Evolutionary conservation across 345 rosid genomes (phyloP).

Genomic region (Lumnitzera racemosa): DNA sequence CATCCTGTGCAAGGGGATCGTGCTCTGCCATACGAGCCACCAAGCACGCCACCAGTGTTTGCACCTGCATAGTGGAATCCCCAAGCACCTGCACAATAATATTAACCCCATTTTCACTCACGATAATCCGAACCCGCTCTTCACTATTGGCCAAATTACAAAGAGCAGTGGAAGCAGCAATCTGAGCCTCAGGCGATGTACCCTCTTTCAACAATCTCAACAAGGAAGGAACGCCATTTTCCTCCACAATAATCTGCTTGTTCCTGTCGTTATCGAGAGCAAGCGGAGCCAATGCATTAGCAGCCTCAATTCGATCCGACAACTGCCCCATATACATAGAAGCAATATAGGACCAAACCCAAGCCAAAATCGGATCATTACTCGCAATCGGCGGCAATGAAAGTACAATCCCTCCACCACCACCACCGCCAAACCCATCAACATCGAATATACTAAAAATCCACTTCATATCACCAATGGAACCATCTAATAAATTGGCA

Average conservation of each 20-base stretch:
- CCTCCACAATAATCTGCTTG: constrained; percentile 79
- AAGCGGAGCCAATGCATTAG: constrained; percentile 53
- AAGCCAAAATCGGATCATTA: constrained; percentile 82
- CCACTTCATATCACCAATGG: constrained; percentile 83
- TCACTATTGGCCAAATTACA: constrained; percentile 39
- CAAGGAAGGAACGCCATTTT: constrained; percentile 70
- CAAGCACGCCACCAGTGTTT: constrained; percentile 46
- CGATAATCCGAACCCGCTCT: constrained; percentile 56
- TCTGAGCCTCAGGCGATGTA: constrained; percentile 55
- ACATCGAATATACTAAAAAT: constrained; percentile 46
- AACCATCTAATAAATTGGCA: constrained; percentile 53
- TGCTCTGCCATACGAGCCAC: constrained; percentile 78
- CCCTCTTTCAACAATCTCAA: constrained; percentile 61
- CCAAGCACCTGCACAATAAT: constrained; percentile 54
- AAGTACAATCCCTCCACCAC: constrained; percentile 45
- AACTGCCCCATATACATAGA: constrained; percentile 45
- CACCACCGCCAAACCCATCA: constrained; percentile 22
- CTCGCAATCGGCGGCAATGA: constrained; percentile 83
- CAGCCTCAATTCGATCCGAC: constrained; percentile 66
- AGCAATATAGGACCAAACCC: constrained; percentile 82
- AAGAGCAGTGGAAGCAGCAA: constrained; percentile 49
- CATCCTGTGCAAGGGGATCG: constrained; percentile 58
- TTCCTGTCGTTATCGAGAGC: constrained; percentile 77
- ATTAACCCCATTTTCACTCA: constrained; percentile 49
- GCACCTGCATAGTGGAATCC: constrained; percentile 67